Conservation (phyloP, 805 yeast species). For the Jamesozyma gamospora region DNA sequence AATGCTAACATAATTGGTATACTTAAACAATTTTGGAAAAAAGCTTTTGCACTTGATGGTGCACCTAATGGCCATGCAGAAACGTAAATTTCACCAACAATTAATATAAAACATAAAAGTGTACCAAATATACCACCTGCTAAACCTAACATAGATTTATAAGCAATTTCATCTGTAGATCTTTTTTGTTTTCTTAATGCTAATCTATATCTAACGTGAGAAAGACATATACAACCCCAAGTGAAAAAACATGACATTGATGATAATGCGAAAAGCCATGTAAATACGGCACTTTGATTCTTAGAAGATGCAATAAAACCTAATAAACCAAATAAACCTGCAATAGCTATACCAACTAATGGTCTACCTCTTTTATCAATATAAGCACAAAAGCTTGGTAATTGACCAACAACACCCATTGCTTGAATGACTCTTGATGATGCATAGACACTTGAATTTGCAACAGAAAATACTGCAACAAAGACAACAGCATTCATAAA, state of each 20-base stretch:
- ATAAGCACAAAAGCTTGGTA: conserved; percentile 45
- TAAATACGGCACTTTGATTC: conserved; percentile 47
- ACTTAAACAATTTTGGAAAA: conserved; percentile 45
- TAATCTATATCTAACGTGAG: conserved; percentile 49
- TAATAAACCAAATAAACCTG: conserved; percentile 47
- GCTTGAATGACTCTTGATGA: conserved; percentile 63
- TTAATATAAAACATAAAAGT: conserved; percentile 40
- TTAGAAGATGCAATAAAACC: conserved; percentile 60
- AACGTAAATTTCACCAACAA: conserved; percentile 63
- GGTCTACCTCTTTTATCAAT: conserved; percentile 56
- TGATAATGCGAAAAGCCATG: conserved; percentile 54
- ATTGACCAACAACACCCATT: conserved; percentile 62
- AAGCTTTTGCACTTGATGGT: conserved; percentile 25
- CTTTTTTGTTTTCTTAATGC: conserved; percentile 53
- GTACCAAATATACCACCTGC: conserved; percentile 49
- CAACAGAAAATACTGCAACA: conserved; percentile 64
- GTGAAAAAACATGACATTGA: conserved; percentile 55
- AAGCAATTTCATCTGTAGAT: conserved; percentile 45
- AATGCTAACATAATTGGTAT: conserved; percentile 34
- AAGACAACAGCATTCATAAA: conserved; percentile 66
- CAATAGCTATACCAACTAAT: conserved; percentile 41
- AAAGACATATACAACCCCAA: conserved; percentile 48
- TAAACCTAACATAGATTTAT: conserved; percentile 47
- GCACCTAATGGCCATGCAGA: conserved; percentile 52
- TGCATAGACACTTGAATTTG: conserved; percentile 65